Base-by-base conservation (phyloP, 1,139 yeast genomes). In the Sugiyamaella neomexicana region DNA sequence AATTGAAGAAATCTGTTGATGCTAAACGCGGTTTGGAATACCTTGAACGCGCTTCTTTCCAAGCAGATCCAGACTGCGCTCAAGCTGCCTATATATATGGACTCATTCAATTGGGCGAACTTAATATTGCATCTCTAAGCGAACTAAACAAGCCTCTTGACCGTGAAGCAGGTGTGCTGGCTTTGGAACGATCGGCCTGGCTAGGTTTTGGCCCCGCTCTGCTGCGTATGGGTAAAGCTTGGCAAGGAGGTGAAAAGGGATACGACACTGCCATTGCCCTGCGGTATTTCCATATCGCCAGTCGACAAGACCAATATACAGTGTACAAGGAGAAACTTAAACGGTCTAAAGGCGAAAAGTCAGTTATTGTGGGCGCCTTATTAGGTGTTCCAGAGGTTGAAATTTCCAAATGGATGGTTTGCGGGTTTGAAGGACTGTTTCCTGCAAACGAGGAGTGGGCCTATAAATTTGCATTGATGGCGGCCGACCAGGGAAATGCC, bases 351-450 rank as follows among this genome's bases (percentile, higher is more conserved):
- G 16, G 10, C 25, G 29, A 31, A 4, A 20, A 36, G 27, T 29
- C 34, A 12, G 10, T 12, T 29, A 9, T 37, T 25, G 27, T 45
- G 17, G 58, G 62, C 2, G 51, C 60, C 9, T 59, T 67, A 13
- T 57, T 55, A 4, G 75, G 75, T 13, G 64, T 62, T 8, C 71
- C 74, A 1, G 75, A 71, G 52, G 69, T 71, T 9, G 75, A 72
- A 56, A 62, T 75, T 15, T 68, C 74, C 38, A 73, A 74, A 58
- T 73, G 78, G 77, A 62, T 71, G 54, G 65, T 75, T 38, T 72
- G 74, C 41, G 75, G 75, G 2, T 67, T 63, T 31, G 68, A 65
- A 32, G 67, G 64, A 32, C 52, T 60, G 1, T 57, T 73, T 15
- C 56, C 53, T 15, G 64, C 67, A n/a, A 70, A 72, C 55, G 75